Evolutionary conservation across 768 basidiomycete species (phyloP).

Genomic region (Termitomyces bulborhizus): DNA sequence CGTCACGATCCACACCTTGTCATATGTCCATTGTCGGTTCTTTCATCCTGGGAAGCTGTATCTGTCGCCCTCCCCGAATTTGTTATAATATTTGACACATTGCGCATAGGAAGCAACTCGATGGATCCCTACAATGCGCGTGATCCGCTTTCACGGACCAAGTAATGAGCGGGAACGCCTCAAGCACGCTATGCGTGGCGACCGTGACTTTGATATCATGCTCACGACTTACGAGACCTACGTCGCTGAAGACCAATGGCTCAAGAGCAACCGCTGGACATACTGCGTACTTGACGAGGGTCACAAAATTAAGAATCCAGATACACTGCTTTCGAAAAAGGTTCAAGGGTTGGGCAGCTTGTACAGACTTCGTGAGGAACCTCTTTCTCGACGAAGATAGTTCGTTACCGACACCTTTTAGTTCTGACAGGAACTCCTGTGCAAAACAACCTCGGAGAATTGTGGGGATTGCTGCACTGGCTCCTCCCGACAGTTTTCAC

Average conservation of each 20-base stretch:
- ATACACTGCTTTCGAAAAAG: conserved; percentile 45
- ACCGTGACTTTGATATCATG: conserved; percentile 46
- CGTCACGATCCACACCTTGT: conserved; percentile 59
- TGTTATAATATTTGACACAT: neutral
- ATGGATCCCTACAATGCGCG: conserved; percentile 46
- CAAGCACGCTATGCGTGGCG: conserved; percentile 34
- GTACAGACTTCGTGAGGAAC: conserved; percentile 44
- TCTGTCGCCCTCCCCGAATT: conserved; percentile 3
- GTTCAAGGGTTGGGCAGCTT: conserved; percentile 50
- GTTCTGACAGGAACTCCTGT: conserved; percentile 73
- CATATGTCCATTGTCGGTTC: conserved; percentile 66
- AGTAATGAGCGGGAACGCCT: conserved; percentile 48
- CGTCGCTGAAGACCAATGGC: conserved; percentile 50
- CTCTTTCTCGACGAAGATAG: neutral
- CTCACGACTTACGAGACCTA: conserved; percentile 68
- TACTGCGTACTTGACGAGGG: conserved; percentile 63
- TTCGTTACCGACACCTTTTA: conserved; percentile 12
- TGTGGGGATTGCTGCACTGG: conserved; percentile 53
- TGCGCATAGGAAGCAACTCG: conserved; percentile 40
- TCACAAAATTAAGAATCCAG: conserved; percentile 68
- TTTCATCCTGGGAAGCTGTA: conserved; percentile 53
- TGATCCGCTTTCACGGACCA: conserved; percentile 59
- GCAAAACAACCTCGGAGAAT: conserved; percentile 57
- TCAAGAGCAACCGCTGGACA: conserved; percentile 52
- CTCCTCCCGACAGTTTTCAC: conserved; percentile 52